Evolutionary conservation across 2,329 filamentous ascomycete species (phyloP), one percentile per base, ranked within the genome.

Genomic region (Epichloe hybrida): DNA sequence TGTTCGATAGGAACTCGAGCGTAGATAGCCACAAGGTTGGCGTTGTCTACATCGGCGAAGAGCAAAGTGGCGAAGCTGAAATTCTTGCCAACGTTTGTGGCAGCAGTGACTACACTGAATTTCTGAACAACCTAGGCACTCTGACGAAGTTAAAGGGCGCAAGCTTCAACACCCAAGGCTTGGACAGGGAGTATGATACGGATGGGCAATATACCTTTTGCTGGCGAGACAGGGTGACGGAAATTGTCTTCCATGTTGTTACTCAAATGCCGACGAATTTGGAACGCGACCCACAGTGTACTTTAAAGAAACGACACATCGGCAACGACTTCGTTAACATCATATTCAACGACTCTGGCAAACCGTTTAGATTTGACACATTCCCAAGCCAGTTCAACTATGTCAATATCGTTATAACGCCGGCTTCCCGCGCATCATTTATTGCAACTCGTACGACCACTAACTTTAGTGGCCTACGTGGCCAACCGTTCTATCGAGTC

Each of bases 321-420:
- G 93, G 93, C 52, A 98, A 98, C 62, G 93, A 97, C 66, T 95
- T 88, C 65, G 93, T 98, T 63, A 97, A 95, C 64, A 95, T 98
- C 58, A 84, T 98, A 52, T 98, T 94, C 75, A 98, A 98, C 65
- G 88, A 95, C 61, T 96, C 90, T 2, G 91, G 93, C n/a, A 67
- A 83, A 46, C 84, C 86, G 0, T 97, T 95, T 70, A 77, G 79
- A 50, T 95, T 95, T 63, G 81, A 95, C 63, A 95, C 88, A 0
- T 95, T 98, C 59, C 88, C 88, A 0, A 94, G 89, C 0, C 86
- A 91, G 52, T 95, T 98, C 73, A 97, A 96, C 63, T 95, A 87
- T 62, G 89, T 98, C 63, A 89, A 96, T 64, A 97, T 98, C 60
- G 85, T 97, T 59, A 91, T 98, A 61, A 88, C 87, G 2, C 93